Percentiles rank a stretch among this genome's conserved stretches.
Conservation (phyloP, 805 yeast species). For the Candida sithepensis region DNA sequence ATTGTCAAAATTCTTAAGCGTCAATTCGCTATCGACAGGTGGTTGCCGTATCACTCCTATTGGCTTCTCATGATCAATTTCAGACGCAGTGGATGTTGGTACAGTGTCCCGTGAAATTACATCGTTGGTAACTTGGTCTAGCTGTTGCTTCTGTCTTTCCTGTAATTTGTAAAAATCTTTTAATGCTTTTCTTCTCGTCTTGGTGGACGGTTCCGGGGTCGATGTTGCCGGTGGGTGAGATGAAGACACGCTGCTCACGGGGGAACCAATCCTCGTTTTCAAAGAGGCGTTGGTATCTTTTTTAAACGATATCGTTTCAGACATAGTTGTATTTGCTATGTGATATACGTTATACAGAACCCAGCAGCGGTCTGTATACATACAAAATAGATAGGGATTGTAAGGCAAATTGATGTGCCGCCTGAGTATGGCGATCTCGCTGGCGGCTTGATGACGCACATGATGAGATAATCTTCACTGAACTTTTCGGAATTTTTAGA, state of each 20-base stretch:
- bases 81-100: neutral
- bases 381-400: too few relatives aligned
- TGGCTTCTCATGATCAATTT: neutral
- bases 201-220: neutral
- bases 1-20: constrained; percentile 30
- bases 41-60: neutral
- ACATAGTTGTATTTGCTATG: too few relatives aligned
- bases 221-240: neutral
- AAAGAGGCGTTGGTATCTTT: constrained; percentile 4
- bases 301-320: constrained; percentile 21
- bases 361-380: too few relatives aligned
- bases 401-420: too few relatives aligned
- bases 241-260: neutral
- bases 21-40: constrained; percentile 18
- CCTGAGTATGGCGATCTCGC: too few relatives aligned
- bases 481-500: too few relatives aligned
- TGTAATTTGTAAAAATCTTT: constrained; percentile 40
- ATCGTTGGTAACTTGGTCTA: constrained; percentile 7
- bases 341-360: too few relatives aligned
- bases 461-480: too few relatives aligned
- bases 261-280: constrained; percentile 2
- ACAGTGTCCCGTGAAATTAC: neutral
- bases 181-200: constrained; percentile 36
- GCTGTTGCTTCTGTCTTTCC: constrained; percentile 25
- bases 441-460: too few relatives aligned